Conservation (phyloP, 2,329 filamentous ascomycete genomes). For the Nannizzia gypsea region DNA sequence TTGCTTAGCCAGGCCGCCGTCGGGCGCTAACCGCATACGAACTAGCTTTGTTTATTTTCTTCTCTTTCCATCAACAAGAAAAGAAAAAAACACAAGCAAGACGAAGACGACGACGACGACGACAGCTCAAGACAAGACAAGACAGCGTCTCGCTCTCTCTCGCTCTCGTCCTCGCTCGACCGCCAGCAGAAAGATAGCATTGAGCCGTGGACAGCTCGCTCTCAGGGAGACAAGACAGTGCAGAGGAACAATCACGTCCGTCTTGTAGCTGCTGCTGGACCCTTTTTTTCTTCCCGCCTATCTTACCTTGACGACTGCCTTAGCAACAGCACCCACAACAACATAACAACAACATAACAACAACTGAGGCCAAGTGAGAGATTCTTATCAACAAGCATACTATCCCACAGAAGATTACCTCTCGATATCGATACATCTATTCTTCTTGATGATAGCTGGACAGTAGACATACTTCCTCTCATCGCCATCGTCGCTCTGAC, state of each 20-base stretch:
- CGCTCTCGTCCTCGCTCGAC: neutral
- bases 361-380: no score
- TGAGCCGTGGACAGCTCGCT: neutral
- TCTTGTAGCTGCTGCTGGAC: no score
- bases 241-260: neutral
- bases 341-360: no score
- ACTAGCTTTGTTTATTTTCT: constrained; percentile 17
- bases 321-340: no score
- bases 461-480: neutral
- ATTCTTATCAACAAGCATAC: neutral
- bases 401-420: neutral
- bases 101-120: neutral
- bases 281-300: no score
- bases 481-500: neutral
- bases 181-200: neutral
- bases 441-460: neutral
- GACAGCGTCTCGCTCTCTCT: no score
- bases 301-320: no score
- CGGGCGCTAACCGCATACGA: constrained; percentile 11
- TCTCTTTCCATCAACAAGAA: neutral
- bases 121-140: no score
- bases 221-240: no score
- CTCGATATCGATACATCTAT: neutral
- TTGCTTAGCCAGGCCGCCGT: constrained; percentile 11
- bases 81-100: constrained; percentile 5